Evolutionary conservation across 192 early-diverging fungal species (phyloP).

Genomic region (Podila epicladia): DNA sequence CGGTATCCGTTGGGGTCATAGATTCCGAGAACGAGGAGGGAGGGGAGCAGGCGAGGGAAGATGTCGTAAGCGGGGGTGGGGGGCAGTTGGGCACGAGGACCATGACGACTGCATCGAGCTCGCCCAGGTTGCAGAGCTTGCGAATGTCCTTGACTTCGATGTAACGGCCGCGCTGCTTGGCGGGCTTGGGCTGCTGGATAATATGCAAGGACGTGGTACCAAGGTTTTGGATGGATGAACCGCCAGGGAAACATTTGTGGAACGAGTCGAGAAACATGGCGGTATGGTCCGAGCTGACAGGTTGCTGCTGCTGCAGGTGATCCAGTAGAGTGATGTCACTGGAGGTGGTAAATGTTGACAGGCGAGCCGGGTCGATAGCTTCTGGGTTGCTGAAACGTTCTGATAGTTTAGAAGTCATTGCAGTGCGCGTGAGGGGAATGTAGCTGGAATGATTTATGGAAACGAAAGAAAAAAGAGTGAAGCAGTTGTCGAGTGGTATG

Average conservation of each 20-base stretch:
- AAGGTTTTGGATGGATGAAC: neutral
- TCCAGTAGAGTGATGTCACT: neutral
- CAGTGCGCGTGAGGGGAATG: neutral
- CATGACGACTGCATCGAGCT: neutral
- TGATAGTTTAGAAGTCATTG: neutral
- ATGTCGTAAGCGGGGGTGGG: neutral
- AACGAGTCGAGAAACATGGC: neutral
- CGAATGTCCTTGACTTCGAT: conserved; percentile 18
- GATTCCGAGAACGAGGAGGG: neutral
- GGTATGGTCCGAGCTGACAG: neutral
- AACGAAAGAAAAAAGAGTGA: neutral
- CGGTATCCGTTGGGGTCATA: neutral
- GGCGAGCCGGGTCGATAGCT: neutral
- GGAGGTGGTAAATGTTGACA: neutral
- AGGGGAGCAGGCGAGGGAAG: neutral
- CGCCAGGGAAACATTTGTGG: neutral
- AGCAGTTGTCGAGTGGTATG: too few relatives aligned
- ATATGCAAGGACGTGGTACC: conserved; percentile 3
- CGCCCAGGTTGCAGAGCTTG: neutral
- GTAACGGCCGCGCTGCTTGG: conserved; percentile 8
- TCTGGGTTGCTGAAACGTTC: neutral
- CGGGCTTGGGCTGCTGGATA: conserved; percentile 13
- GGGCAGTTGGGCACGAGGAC: neutral
- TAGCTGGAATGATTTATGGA: neutral
- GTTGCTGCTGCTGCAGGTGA: neutral